Percentiles rank a stretch among this genome's conserved stretches.
Evolutionary conservation across 768 basidiomycete species (phyloP).

Genomic region (Boletus fagicola): DNA sequence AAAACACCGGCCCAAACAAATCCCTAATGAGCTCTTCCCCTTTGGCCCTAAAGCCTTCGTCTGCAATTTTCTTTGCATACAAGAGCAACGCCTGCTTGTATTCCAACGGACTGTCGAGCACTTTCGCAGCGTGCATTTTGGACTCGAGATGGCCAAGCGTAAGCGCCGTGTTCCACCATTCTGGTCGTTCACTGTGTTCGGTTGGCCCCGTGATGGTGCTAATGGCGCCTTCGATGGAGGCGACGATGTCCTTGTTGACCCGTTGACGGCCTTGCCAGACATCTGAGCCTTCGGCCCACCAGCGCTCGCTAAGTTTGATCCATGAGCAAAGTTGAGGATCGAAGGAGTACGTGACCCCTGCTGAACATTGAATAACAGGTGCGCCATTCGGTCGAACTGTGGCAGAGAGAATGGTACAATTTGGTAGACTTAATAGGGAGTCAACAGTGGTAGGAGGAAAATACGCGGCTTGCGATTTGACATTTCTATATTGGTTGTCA

Average conservation of each 20-base stretch:
- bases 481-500: constrained; percentile 55
- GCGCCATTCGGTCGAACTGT: constrained; percentile 75
- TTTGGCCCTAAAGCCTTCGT: constrained; percentile 84
- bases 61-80: constrained; percentile 84
- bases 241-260: constrained; percentile 52
- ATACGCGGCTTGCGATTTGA: constrained; percentile 61
- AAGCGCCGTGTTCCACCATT: constrained; percentile 82
- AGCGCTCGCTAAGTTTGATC: constrained; percentile 73
- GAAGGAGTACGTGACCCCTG: constrained; percentile 78
- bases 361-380: constrained; percentile 73
- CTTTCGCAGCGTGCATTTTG: constrained; percentile 66
- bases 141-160: constrained; percentile 90
- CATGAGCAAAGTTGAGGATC: constrained; percentile 66
- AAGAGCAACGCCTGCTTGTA: constrained; percentile 71
- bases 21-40: constrained; percentile 92
- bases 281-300: constrained; percentile 85
- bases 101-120: constrained; percentile 81
- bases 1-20: constrained; percentile 85
- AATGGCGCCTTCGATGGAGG: constrained; percentile 53
- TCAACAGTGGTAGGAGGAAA: constrained; percentile 66
- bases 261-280: constrained; percentile 76
- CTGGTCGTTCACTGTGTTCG: constrained; percentile 51
- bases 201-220: constrained; percentile 38
- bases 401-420: constrained; percentile 60
- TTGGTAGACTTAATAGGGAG: constrained; percentile 56